Base-by-base conservation (phyloP, 2,329 filamentous ascomycete species). In the Coniella lustricola region DNA sequence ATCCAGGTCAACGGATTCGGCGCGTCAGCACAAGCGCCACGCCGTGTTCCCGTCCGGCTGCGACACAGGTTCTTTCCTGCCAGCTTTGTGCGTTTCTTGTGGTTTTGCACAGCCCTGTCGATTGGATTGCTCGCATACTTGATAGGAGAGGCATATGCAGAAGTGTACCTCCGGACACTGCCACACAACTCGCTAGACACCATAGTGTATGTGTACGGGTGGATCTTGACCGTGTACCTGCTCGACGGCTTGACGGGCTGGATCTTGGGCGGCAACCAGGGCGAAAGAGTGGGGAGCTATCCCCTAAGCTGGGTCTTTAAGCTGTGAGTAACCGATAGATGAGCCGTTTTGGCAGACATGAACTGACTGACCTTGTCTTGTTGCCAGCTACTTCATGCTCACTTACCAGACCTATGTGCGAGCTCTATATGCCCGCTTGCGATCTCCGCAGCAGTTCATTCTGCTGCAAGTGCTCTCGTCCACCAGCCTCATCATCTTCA, bases 371-470 rank as follows among this genome's bases (percentile, higher is more conserved):
- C 7, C 8, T n/a, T 17, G 8, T 16, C 8, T 17, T 8, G 4
- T 20, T 29, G 34, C 31, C 55, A 79, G 76, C 41, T 84, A 83
- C 63, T 84, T 83, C 61, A 79, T 79, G 70, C 66, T 85, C 44
- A 85, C 82, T 5, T 85, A 85, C 63, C 81, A 85, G 64, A 85
- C 81, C 4, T 85, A 85, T 64, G 82, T 85, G 12, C 79, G 82
- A 45, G 80, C 82, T 10, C 64, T 85, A 50, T 85, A 85, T 60
- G 82, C 82, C 13, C 79, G 82, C 16, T 74, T 85, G 13, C 80
- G 82, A 53, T 81, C 77, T 5, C 82, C 81, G 0, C 65, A 70
- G 34, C 81, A 85, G 63, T 85, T 85, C 65, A 71, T 84, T 49
- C 71, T 77, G 55, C 77, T 85, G 33, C 82, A 85, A 62, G 64